Base-by-base conservation (phyloP, 441 rosid genomes). In the Pelargonium citronellum region DNA sequence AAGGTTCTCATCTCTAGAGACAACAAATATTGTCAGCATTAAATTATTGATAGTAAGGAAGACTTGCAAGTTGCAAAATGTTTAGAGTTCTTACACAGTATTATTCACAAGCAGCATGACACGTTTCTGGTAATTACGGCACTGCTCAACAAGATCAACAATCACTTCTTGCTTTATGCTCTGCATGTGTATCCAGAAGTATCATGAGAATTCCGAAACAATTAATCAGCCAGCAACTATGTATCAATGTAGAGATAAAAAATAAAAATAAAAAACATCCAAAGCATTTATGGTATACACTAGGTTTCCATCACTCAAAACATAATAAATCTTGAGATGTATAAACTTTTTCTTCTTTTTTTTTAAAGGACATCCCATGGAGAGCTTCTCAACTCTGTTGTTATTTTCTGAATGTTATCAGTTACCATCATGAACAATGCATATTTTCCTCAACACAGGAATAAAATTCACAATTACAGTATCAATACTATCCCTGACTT, bases 101-200 rank as follows among this genome's bases (percentile, higher is more conserved):
- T 74, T 81, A 75, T 89, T 89, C 79, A 90, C 99, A 73, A 95
- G 91, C 78, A 84, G 84, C 92, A 81, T 77, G 74, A 88, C 96
- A 53, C 96, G 94, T 47, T 85, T 83, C 74, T 90, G 97, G 84
- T 91, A 95, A 67, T 90, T 86, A 69, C 89, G 90, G 69, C 99
- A 91, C 78, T 95, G 99, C 62, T 87, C 97, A 16, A 89, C 97
- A 75, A 95, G 92, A 73, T 95, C 99, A 71, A 90, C 88, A 67
- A 94, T 87, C 74, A 91, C 80, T 80, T 94, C 99, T 79, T 91
- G 83, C 81, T 89, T 91, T 76, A 90, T 64, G 61, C 86, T 89
- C 99, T 95, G 90, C 71, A 78, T 83, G 64, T 71, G 57, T 19
- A 68, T 49, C 19, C 66, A 43, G 11, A 10, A 30, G 49, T 47